Percentiles rank a stretch among this genome's conserved stretches.
phyloP scores from a whole-genome alignment of 2,329 filamentous ascomycete species.

The Hymenoscyphus linearis region DNA sequence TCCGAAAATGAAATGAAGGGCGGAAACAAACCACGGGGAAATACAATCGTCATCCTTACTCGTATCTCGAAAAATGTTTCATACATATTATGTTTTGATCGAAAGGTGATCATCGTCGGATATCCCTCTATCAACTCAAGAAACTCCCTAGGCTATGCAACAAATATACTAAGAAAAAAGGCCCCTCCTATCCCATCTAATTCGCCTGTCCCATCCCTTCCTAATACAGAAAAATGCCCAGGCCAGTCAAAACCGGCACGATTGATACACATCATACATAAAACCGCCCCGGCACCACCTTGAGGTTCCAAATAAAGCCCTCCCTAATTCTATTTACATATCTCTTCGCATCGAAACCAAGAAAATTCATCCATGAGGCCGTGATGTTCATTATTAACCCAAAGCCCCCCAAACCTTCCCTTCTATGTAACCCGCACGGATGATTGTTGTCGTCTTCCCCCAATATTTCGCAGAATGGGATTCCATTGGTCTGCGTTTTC shows the following conservation, averaged over 20 bases:
- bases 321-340: not conserved
- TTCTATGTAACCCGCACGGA: conserved; percentile 21
- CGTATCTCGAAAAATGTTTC: not conserved
- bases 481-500: not conserved
- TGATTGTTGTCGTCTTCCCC: conserved; percentile 4
- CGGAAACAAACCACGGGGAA: not conserved
- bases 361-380: conserved; percentile 10
- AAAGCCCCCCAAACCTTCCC: conserved; percentile 14
- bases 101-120: not conserved
- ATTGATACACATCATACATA: conserved; percentile 9
- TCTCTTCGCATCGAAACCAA: conserved; percentile 8
- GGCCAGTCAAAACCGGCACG: not conserved
- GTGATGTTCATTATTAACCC: conserved; percentile 12
- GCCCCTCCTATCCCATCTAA: not conserved
- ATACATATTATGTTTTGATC: conserved; percentile 1
- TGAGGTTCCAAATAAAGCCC: not conserved
- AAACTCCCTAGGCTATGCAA: conserved; percentile 8
- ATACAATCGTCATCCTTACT: not conserved
- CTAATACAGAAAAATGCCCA: not conserved
- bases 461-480: not conserved
- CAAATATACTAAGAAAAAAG: conserved; percentile 9
- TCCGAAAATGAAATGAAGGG: not conserved
- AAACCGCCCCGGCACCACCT: not conserved
- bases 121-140: not conserved
- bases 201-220: not conserved